Conservation (phyloP, 2,329 filamentous ascomycete genomes). For the Thielaviopsis euricoi region DNA sequence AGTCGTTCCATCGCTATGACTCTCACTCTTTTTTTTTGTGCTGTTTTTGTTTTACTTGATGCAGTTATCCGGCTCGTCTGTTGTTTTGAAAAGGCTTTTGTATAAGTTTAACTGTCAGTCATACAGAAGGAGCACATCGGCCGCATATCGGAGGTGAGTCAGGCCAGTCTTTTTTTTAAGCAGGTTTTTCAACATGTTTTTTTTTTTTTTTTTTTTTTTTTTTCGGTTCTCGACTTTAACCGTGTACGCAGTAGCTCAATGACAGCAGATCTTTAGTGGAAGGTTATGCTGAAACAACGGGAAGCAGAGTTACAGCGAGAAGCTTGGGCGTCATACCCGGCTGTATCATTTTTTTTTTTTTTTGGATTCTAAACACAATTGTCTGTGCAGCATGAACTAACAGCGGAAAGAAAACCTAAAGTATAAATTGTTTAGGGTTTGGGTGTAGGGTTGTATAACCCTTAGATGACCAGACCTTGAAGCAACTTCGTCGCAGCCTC, state of each 20-base stretch:
- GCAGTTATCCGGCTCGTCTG: too few species aligned
- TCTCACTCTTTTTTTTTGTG: too few species aligned
- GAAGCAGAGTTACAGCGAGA: neutral
- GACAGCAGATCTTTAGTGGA: too few species aligned
- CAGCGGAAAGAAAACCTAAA: too few species aligned
- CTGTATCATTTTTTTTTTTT: neutral
- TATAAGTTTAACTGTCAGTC: neutral
- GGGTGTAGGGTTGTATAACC: neutral
- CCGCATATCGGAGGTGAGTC: neutral
- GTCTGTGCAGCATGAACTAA: too few species aligned
- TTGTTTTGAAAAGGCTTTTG: neutral
- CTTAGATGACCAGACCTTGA: neutral
- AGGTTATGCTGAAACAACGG: neutral
- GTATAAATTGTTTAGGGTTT: too few species aligned
- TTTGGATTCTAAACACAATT: too few species aligned
- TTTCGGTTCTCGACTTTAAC: too few species aligned
- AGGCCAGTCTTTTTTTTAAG: neutral
- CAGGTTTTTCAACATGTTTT: neutral
- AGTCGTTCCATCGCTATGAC: too few species aligned
- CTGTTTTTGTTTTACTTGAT: too few species aligned
- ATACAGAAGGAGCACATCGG: neutral
- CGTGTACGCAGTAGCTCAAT: too few species aligned
- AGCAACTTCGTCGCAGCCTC: constrained; percentile 29
- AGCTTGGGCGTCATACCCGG: neutral
- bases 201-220: too few species aligned